These are phyloP conservation scores for Colletotrichum karsti DNA, from an alignment of 2,329 filamentous ascomycete genomes.

Conservation along the genomic window DNA sequence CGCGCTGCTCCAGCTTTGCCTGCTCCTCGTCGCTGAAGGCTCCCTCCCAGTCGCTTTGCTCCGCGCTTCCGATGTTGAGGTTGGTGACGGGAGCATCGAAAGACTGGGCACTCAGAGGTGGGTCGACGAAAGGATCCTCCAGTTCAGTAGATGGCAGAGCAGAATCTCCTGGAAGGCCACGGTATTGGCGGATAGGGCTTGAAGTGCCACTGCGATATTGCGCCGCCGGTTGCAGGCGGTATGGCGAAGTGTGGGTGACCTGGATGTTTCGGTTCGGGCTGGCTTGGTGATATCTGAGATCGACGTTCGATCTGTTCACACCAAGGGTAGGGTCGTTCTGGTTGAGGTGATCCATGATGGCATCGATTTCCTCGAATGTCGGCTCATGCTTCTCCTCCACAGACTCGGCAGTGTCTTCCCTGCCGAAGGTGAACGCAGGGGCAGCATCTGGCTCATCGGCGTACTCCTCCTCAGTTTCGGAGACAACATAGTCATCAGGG, in stretches of 20 bases:
- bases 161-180: slow-evolving; percentile 55
- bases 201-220: slow-evolving; percentile 73
- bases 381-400: slow-evolving; percentile 46
- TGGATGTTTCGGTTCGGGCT: slow-evolving; percentile 49
- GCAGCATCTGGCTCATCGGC: slow-evolving; percentile 8
- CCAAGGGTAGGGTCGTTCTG: slow-evolving; percentile 77
- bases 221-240: slow-evolving; percentile 60
- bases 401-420: slow-evolving; percentile 34
- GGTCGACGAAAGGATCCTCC: slow-evolving; percentile 71
- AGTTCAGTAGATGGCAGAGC: slow-evolving; percentile 61
- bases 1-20: slow-evolving; percentile 81
- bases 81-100: slow-evolving; percentile 68
- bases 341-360: slow-evolving; percentile 88
- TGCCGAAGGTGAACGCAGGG: not conserved
- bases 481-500: slow-evolving; percentile 30
- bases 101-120: slow-evolving; percentile 54
- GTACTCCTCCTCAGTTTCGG: slow-evolving; percentile 9
- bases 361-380: slow-evolving; percentile 88
- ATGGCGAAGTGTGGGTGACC: slow-evolving; percentile 57
- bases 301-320: slow-evolving; percentile 67
- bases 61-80: slow-evolving; percentile 70
- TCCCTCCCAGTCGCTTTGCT: slow-evolving; percentile 92
- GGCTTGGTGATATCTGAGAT: slow-evolving; percentile 53
- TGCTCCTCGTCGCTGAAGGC: slow-evolving; percentile 85
- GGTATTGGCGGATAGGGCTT: slow-evolving; percentile 73